Percentiles rank a stretch among this genome's conserved stretches.
Evolutionary conservation across 148 eudicot genomes (phyloP).

Genomic region (Amaranthus palmeri): DNA sequence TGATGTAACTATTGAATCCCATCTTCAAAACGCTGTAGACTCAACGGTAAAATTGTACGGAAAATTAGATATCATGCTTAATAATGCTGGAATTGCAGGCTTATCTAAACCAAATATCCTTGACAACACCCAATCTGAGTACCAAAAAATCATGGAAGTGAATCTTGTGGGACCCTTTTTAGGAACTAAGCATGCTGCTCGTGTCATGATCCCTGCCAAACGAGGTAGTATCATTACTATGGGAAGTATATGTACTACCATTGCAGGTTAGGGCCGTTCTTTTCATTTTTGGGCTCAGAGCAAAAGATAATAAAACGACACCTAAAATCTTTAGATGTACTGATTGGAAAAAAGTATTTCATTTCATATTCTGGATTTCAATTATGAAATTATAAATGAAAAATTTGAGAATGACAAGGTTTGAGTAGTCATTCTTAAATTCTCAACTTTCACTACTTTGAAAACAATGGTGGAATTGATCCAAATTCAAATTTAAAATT

Average conservation of each 20-base stretch:
- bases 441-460: too few species aligned
- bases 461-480: too few species aligned
- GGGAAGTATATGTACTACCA: slow-evolving; percentile 29
- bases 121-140: slow-evolving; percentile 26
- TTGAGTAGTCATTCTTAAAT: too few species aligned
- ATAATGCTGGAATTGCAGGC: slow-evolving; percentile 45
- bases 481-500: too few species aligned
- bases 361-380: too few species aligned
- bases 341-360: too few species aligned
- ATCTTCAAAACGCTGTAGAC: slow-evolving; percentile 43
- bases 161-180: slow-evolving; percentile 46
- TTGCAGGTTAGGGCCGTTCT: slow-evolving; percentile 16
- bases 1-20: slow-evolving; percentile 43
- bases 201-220: slow-evolving; percentile 35
- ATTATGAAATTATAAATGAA: too few species aligned
- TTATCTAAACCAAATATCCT: slow-evolving; percentile 22
- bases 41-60: slow-evolving; percentile 40
- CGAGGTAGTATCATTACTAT: slow-evolving; percentile 45
- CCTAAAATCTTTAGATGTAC: background rate
- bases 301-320: background rate
- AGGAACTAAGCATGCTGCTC: slow-evolving; percentile 62
- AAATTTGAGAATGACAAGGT: too few species aligned
- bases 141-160: slow-evolving; percentile 30
- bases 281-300: background rate
- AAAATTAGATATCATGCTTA: slow-evolving; percentile 54